Conservation (phyloP, 768 basidiomycete genomes). For the Calocybe gangraenosa region DNA sequence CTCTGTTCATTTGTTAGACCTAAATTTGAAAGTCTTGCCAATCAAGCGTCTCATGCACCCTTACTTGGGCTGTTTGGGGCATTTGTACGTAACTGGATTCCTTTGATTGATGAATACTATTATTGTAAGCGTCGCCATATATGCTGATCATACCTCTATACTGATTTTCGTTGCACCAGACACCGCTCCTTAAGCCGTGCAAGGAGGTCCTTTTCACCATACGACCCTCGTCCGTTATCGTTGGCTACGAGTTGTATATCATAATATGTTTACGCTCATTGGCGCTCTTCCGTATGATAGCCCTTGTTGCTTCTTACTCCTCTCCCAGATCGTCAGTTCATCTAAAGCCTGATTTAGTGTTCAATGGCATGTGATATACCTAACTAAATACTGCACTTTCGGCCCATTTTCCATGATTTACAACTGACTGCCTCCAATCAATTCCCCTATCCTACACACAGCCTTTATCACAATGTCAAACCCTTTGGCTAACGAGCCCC, state of each 20-base stretch:
- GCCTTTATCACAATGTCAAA: conserved; percentile 22
- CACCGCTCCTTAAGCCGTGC: conserved; percentile 32
- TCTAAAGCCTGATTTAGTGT: conserved; percentile 4
- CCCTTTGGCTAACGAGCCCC: conserved; percentile 21
- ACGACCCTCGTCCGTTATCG: conserved; percentile 1
- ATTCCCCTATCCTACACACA: conserved; percentile 3
- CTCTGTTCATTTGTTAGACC: conserved; percentile 50
- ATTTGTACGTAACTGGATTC: conserved; percentile 81
- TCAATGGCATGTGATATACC: conserved; percentile 12
- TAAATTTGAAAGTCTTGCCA: conserved; percentile 63
- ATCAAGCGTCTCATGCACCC: conserved; percentile 51
- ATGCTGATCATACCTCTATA: conserved; percentile 5
- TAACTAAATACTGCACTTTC: not conserved
- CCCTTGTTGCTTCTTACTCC: not conserved
- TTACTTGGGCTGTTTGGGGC: conserved; percentile 66
- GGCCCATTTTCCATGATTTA: not conserved
- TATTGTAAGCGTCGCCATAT: conserved; percentile 61
- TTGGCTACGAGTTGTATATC: conserved; percentile 13
- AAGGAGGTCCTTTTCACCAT: too few relatives aligned
- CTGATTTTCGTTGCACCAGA: conserved; percentile 22
- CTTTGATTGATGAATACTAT: conserved; percentile 85
- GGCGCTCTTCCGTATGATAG: not conserved
- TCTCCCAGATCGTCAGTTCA: not conserved
- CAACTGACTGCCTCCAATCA: conserved; percentile 8
- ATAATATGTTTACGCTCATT: conserved; percentile 5